Base-by-base conservation (phyloP, 176 grass and related monocot genomes). In the Oryza punctata region DNA sequence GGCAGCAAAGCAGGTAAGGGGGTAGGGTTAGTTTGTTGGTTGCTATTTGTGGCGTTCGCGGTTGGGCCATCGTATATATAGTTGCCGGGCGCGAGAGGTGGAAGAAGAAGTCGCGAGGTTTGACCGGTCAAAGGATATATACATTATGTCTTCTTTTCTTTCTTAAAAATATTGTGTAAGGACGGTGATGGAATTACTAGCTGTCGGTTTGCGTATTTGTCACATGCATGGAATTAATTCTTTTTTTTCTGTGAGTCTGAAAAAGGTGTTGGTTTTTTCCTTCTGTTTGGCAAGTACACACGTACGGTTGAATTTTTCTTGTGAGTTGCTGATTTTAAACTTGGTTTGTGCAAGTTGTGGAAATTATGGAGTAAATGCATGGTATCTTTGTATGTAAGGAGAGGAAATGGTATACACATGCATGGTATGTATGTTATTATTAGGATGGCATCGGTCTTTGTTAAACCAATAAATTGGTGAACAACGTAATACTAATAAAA, bases 361-460 rank as follows among this genome's bases (percentile, higher is more conserved):
- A 61, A 24, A 61, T 11, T 82, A 47, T 65, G 24, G 45, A 81
- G 67, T 59, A 82, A 67, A 10, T 21, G 70, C 24, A 77, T 35
- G 65, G 26, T 67, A 81, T 67, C 72, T 77, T 19, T 81, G 19
- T 25, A 45, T 21, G 61, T 78, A 25, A 71, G 0, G 1, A 1
- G 11, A 16, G 21, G n/a, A 25, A 50, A 32, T 1, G 23, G 52
- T 57, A 57, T 57, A 57, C 52, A 9, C 18, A 57, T 52, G 7
- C 52, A n/a, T 57, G 19, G 52, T 3, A 21, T n/a, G 19, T 1
- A 57, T 54, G 7, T 0, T 32, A 32, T 32, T 32, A 52, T 2
- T 57, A 3, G 18, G 52, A n/a, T 2, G 19, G n/a, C n/a, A 9
- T 7, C 14, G 3, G 1, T 10, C 18, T 57, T 57, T n/a, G 1